A percentile compares a stretch with the other conserved stretches of the same genome.
phyloP scores from a whole-genome alignment of 116 monocot species.

The Zostera marina region DNA sequence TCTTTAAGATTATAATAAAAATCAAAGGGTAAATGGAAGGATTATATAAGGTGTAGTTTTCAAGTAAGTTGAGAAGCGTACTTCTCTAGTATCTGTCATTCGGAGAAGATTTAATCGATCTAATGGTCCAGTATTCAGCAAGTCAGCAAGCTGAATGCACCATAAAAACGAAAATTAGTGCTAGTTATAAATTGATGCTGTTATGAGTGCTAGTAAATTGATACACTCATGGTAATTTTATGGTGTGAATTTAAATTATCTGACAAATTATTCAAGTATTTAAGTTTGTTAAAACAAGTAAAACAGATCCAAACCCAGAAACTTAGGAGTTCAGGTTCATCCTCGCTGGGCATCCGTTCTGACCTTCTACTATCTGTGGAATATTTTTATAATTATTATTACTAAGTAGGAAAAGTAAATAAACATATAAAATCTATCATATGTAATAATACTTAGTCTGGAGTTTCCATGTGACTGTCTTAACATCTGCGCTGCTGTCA shows the following conservation, averaged over 20 bases:
- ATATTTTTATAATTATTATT: neutral
- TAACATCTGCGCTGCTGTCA: conserved; percentile 35
- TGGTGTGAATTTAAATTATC: too few species aligned
- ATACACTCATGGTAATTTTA: too few species aligned
- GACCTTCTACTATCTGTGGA: conserved; percentile 42
- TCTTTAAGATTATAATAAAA: too few species aligned
- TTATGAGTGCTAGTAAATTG: too few species aligned
- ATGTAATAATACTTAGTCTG: conserved; percentile 29
- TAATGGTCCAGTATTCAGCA: conserved; percentile 42
- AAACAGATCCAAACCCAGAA: conserved; percentile 56
- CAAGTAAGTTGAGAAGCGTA: conserved; percentile 5
- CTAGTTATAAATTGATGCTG: too few species aligned
- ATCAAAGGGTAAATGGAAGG: too few species aligned
- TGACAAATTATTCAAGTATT: too few species aligned
- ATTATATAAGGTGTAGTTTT: too few species aligned
- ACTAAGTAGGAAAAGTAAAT: neutral
- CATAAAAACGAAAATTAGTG: neutral
- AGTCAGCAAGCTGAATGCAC: conserved; percentile 47
- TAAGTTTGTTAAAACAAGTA: neutral
- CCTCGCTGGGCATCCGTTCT: conserved; percentile 52
- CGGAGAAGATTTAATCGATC: conserved; percentile 50
- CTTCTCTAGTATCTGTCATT: conserved; percentile 60
- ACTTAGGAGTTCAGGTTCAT: conserved; percentile 73
- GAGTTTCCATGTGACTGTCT: conserved; percentile 35
- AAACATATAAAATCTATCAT: neutral